These are phyloP conservation scores for Aspergillaceae sp. DNA, from an alignment of 2,329 filamentous ascomycete genomes.

Conservation along the genomic window DNA sequence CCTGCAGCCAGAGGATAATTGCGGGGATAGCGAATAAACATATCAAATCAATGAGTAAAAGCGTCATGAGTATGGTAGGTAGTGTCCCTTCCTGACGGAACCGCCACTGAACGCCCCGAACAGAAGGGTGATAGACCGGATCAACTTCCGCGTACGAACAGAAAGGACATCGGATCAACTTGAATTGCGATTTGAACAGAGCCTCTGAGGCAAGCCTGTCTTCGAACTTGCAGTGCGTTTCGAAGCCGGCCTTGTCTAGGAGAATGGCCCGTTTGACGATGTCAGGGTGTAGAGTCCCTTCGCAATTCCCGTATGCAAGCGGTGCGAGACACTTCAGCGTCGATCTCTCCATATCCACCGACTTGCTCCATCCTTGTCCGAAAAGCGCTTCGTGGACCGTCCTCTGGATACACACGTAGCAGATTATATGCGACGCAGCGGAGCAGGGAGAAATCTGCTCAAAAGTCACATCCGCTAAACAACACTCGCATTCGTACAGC, in stretches of 20 bases:
- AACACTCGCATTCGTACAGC: slow-evolving; percentile 43
- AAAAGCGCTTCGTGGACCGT: slow-evolving; percentile 82
- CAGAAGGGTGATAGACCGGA: slow-evolving; percentile 56
- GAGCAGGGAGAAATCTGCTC: slow-evolving; percentile 42
- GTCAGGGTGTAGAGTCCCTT: slow-evolving; percentile 60
- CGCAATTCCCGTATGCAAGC: slow-evolving; percentile 56
- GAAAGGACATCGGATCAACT: slow-evolving; percentile 77
- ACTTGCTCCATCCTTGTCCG: slow-evolving; percentile 83
- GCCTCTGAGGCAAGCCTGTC: slow-evolving; percentile 68
- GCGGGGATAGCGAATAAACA: slow-evolving; percentile 43
- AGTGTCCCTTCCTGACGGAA: slow-evolving; percentile 49
- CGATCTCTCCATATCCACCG: slow-evolving; percentile 61
- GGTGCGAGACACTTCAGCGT: slow-evolving; percentile 79
- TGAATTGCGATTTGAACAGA: slow-evolving; percentile 62
- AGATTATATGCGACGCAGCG: slow-evolving; percentile 36
- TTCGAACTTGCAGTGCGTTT: slow-evolving; percentile 67
- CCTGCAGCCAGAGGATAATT: slow-evolving; percentile 49
- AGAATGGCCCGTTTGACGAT: slow-evolving; percentile 66
- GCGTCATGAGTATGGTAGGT: slow-evolving; percentile 42
- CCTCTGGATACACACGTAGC: slow-evolving; percentile 67
- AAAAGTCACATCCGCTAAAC: slow-evolving; percentile 39
- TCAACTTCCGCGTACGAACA: slow-evolving; percentile 88
- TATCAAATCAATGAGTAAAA: slow-evolving; percentile 37
- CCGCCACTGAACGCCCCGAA: slow-evolving; percentile 46
- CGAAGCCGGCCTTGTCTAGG: slow-evolving; percentile 58